Percentiles rank a stretch among this genome's conserved stretches.
phyloP scores from a whole-genome alignment of 257 asterid genomes.

The Scutellaria barbata region DNA sequence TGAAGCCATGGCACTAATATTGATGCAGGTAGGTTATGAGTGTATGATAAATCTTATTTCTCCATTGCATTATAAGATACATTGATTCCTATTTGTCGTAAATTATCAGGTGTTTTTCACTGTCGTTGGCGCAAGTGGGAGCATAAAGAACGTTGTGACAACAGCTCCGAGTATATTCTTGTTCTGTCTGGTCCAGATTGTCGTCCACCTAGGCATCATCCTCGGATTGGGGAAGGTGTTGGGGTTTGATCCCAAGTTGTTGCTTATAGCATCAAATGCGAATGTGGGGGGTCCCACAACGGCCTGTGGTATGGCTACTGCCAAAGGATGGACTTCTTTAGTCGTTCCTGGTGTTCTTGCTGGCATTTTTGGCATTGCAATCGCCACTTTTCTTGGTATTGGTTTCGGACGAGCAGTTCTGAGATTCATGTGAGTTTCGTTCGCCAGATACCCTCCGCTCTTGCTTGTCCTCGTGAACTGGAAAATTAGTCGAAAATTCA shows the following conservation, averaged over 20 bases:
- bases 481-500: background rate
- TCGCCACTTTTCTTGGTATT: constrained; percentile 90
- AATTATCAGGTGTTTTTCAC: constrained; percentile 67
- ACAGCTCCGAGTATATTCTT: constrained; percentile 87
- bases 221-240: constrained; percentile 83
- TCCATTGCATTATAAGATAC: background rate
- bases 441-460: background rate
- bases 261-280: constrained; percentile 97
- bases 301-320: constrained; percentile 96
- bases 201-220: constrained; percentile 71
- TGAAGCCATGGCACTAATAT: constrained; percentile 86
- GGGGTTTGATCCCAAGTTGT: constrained; percentile 62
- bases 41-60: constrained; percentile 13
- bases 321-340: constrained; percentile 90
- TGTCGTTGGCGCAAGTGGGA: constrained; percentile 86
- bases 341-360: constrained; percentile 87
- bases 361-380: constrained; percentile 84
- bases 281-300: constrained; percentile 98
- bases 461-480: background rate
- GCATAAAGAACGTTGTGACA: constrained; percentile 63
- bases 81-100: background rate
- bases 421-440: constrained; percentile 55
- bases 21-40: constrained; percentile 74
- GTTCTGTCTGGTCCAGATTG: constrained; percentile 75
- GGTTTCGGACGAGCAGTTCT: constrained; percentile 74